phyloP scores from a whole-genome alignment of 768 basidiomycete genomes.

The Lactarius sp. region DNA sequence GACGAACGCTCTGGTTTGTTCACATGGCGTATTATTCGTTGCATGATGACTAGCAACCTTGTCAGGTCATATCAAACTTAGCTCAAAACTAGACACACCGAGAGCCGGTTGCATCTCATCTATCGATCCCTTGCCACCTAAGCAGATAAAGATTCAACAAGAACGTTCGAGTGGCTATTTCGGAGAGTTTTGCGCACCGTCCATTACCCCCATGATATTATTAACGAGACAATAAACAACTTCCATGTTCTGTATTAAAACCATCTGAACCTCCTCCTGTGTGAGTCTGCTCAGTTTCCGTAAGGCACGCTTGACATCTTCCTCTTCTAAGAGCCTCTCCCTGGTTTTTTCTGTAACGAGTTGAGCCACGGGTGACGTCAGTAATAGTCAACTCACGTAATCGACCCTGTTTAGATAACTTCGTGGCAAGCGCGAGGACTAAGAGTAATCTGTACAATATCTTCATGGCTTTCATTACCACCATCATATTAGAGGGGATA shows the following conservation, averaged over 20 bases:
- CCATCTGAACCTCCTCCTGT: not conserved
- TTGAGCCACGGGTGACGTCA: not conserved
- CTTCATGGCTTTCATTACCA: constrained; percentile 10
- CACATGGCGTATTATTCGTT: not conserved
- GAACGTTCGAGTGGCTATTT: not conserved
- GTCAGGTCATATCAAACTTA: not conserved
- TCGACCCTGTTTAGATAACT: not conserved
- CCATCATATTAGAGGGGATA: constrained; percentile 1
- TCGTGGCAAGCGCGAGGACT: constrained; percentile 6
- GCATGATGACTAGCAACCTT: not conserved
- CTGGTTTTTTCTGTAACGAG: not conserved
- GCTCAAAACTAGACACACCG: not conserved
- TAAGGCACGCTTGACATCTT: not conserved
- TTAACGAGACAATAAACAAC: constrained; percentile 4
- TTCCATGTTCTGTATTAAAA: constrained; percentile 1
- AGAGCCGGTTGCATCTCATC: constrained; percentile 6
- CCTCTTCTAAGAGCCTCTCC: not conserved
- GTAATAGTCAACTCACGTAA: constrained; percentile 7
- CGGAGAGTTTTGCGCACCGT: not conserved
- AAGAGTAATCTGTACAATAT: constrained; percentile 5
- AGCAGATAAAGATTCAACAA: not conserved
- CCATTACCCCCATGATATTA: constrained; percentile 1
- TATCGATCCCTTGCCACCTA: constrained; percentile 1
- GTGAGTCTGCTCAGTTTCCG: constrained; percentile 12
- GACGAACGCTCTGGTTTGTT: constrained; percentile 1